Percentiles rank a stretch among this genome's conserved stretches.
phyloP scores from a whole-genome alignment of 352 stramenopile genomes.

The Pythium brachiatum region DNA sequence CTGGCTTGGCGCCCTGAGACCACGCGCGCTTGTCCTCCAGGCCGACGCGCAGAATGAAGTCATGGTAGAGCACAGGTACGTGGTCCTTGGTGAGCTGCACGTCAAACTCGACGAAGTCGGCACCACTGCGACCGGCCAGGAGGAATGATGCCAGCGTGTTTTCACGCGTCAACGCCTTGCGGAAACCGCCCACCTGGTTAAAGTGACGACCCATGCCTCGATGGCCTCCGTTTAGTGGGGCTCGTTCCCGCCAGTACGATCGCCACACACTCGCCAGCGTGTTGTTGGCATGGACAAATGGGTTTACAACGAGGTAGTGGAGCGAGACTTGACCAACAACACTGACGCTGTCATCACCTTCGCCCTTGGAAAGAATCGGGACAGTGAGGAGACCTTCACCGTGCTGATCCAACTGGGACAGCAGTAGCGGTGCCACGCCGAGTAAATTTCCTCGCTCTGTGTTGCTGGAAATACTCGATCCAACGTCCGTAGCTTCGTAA shows the following conservation, averaged over 20 bases:
- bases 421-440: constrained; percentile 40
- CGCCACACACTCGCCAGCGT: constrained; percentile 55
- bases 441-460: constrained; percentile 25
- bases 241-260: constrained; percentile 61
- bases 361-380: constrained; percentile 36
- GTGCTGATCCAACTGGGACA: constrained; percentile 46
- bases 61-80: constrained; percentile 77
- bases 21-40: constrained; percentile 56
- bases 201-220: constrained; percentile 77
- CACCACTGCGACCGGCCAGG: constrained; percentile 57
- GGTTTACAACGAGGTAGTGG: constrained; percentile 49
- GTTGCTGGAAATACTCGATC: constrained; percentile 8
- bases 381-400: constrained; percentile 54
- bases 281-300: constrained; percentile 57
- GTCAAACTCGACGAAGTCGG: constrained; percentile 84
- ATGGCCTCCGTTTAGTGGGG: constrained; percentile 61
- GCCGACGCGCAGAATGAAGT: constrained; percentile 65
- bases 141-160: constrained; percentile 79
- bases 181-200: constrained; percentile 58
- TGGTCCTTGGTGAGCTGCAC: constrained; percentile 79
- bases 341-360: background rate
- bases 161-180: constrained; percentile 63
- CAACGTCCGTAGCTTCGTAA: constrained; percentile 6
- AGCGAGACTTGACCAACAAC: constrained; percentile 52
- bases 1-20: constrained; percentile 41